These are phyloP conservation scores for Cryptosporidium ubiquitum DNA, from an alignment of 169 alveolate genomes.

Conservation along the genomic window DNA sequence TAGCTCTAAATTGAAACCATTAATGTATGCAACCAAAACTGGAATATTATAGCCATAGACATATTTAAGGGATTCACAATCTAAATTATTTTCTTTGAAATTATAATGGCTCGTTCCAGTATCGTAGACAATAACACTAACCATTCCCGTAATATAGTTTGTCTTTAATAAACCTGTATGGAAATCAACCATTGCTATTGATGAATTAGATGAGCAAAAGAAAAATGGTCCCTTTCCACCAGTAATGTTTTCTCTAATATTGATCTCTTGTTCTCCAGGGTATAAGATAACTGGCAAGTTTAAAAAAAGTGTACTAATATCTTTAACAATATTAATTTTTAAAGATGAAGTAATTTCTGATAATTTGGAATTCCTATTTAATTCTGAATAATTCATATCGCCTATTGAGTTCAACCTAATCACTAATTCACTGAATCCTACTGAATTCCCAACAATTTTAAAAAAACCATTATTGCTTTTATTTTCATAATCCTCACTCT, in stretches of 20 bases:
- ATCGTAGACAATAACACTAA: constrained; percentile 25
- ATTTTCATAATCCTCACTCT: not conserved
- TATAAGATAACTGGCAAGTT: constrained; percentile 26
- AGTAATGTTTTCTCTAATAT: not conserved
- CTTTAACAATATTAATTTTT: constrained; percentile 15
- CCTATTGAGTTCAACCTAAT: constrained; percentile 34
- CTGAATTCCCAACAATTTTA: not conserved
- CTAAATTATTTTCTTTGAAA: not conserved
- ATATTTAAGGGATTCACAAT: constrained; percentile 5
- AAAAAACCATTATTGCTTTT: not conserved
- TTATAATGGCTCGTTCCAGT: not conserved
- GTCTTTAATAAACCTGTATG: constrained; percentile 15
- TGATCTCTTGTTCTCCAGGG: constrained; percentile 42
- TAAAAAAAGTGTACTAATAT: not conserved
- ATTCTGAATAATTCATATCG: constrained; percentile 5
- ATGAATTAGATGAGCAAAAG: constrained; percentile 22
- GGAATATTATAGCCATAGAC: not conserved
- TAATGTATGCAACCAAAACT: constrained; percentile 16
- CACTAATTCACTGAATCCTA: not conserved
- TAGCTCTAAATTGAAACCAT: not conserved
- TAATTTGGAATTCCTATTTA: not conserved
- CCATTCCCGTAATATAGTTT: not conserved
- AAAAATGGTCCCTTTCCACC: constrained; percentile 65
- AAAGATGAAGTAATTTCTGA: not conserved
- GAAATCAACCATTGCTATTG: constrained; percentile 12